A percentile compares a stretch with the other conserved stretches of the same genome.
Conservation (phyloP, 2,329 filamentous ascomycete genomes). For the Pleomassaria siparia region DNA sequence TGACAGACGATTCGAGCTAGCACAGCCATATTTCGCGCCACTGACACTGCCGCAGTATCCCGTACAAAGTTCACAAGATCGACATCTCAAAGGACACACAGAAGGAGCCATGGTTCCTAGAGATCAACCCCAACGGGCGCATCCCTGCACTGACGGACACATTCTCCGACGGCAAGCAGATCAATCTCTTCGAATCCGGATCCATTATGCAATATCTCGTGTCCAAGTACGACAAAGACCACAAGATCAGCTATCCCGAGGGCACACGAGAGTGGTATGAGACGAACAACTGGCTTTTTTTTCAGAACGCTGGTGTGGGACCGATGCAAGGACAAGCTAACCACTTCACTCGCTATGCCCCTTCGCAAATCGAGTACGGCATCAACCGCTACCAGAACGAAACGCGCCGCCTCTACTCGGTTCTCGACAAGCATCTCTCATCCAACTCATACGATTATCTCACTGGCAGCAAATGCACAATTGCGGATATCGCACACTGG, state of each 20-base stretch:
- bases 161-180: constrained; percentile 69
- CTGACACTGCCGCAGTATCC: constrained; percentile 47
- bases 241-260: constrained; percentile 78
- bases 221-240: constrained; percentile 75
- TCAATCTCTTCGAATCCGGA: constrained; percentile 80
- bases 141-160: constrained; percentile 83
- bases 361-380: constrained; percentile 79
- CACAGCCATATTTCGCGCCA: not conserved
- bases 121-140: constrained; percentile 90
- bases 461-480: constrained; percentile 66
- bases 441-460: constrained; percentile 54
- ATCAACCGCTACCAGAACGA: constrained; percentile 82
- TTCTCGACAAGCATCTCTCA: constrained; percentile 71
- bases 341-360: constrained; percentile 81
- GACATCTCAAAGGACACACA: constrained; percentile 75
- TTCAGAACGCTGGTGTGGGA: constrained; percentile 76
- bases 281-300: constrained; percentile 69
- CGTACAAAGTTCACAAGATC: constrained; percentile 75
- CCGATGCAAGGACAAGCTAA: constrained; percentile 81
- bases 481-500: constrained; percentile 72
- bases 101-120: constrained; percentile 84
- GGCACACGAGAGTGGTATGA: constrained; percentile 77
- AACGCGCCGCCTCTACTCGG: constrained; percentile 76
- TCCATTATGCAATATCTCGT: constrained; percentile 83
- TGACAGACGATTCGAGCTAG: not conserved